Conservation (phyloP, 768 basidiomycete genomes). For the Trametes cubensis region DNA sequence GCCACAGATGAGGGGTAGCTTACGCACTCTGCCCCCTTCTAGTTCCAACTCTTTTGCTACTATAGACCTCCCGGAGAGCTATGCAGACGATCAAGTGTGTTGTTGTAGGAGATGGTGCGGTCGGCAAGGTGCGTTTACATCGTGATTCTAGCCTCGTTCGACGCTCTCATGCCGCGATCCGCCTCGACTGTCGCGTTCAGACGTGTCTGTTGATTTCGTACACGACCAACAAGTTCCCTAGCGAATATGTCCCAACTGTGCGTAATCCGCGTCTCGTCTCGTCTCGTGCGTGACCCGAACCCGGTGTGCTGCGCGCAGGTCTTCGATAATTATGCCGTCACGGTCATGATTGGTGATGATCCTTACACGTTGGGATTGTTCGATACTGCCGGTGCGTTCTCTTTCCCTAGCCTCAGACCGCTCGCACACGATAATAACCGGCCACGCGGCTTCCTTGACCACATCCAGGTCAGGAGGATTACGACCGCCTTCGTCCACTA, state of each 20-base stretch:
- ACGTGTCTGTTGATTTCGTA: conserved; percentile 97
- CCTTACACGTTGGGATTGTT: conserved; percentile 98
- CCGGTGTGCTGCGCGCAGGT: conserved; percentile 52
- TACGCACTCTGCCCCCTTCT: conserved; percentile 2
- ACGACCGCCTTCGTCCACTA: conserved; percentile 97
- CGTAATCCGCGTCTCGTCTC: conserved; percentile 38
- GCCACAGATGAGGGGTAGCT: conserved; percentile 10
- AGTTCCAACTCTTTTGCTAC: conserved; percentile 14
- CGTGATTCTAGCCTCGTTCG: background rate
- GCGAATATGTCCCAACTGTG: conserved; percentile 98
- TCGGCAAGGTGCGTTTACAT: conserved; percentile 80
- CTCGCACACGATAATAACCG: conserved; percentile 17
- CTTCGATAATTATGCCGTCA: conserved; percentile 98
- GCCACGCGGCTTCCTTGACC: background rate
- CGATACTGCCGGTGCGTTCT: conserved; percentile 90
- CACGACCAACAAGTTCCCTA: conserved; percentile 97
- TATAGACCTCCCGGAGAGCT: conserved; percentile 29
- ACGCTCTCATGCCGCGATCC: conserved; percentile 6
- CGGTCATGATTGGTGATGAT: conserved; percentile 99
- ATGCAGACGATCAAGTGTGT: conserved; percentile 99
- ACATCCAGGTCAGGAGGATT: conserved; percentile 92
- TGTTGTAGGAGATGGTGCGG: conserved; percentile 96
- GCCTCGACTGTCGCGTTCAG: conserved; percentile 43
- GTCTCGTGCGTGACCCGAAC: conserved; percentile 1
- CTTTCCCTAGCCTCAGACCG: background rate